A percentile compares a stretch with the other conserved stretches of the same genome.
These are phyloP conservation scores for Colletotrichum costaricense DNA, from an alignment of 2,329 filamentous ascomycete genomes.

Conservation along the genomic window DNA sequence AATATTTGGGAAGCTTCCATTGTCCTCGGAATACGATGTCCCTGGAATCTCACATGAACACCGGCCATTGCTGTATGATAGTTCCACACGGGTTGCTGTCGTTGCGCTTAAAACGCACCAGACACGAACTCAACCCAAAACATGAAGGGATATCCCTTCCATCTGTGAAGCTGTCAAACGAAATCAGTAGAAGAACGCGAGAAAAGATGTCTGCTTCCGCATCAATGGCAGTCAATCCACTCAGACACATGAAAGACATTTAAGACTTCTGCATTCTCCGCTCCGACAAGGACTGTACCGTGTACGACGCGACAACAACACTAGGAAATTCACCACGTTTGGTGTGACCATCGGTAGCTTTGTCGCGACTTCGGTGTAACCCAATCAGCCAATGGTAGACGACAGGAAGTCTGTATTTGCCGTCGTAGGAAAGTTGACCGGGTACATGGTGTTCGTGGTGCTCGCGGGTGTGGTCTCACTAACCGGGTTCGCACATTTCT, in stretches of 20 bases:
- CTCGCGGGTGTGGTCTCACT: too few relatives aligned
- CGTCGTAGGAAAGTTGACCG: constrained; percentile 53
- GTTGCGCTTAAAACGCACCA: constrained; percentile 61
- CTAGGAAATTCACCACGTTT: constrained; percentile 57
- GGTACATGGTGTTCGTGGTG: constrained; percentile 56
- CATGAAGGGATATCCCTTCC: constrained; percentile 55
- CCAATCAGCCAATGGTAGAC: constrained; percentile 56
- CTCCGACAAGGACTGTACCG: constrained; percentile 53
- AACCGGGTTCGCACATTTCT: too few relatives aligned
- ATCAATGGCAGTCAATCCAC: constrained; percentile 54
- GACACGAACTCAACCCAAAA: constrained; percentile 46
- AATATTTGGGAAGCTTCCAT: too few relatives aligned
- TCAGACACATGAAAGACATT: constrained; percentile 51
- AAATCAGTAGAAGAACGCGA: constrained; percentile 63
- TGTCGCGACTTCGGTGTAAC: constrained; percentile 56
- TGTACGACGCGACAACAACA: constrained; percentile 54
- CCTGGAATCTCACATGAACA: constrained; percentile 50
- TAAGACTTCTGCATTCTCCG: constrained; percentile 51
- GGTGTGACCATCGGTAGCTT: constrained; percentile 46
- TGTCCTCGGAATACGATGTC: too few relatives aligned
- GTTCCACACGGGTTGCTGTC: constrained; percentile 57
- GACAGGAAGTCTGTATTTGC: constrained; percentile 57
- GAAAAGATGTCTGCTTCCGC: constrained; percentile 45
- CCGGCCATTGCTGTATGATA: constrained; percentile 58
- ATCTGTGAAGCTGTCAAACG: constrained; percentile 60